phyloP scores from a whole-genome alignment of 2,329 filamentous ascomycete species.

The Nigrospora sphaerica region DNA sequence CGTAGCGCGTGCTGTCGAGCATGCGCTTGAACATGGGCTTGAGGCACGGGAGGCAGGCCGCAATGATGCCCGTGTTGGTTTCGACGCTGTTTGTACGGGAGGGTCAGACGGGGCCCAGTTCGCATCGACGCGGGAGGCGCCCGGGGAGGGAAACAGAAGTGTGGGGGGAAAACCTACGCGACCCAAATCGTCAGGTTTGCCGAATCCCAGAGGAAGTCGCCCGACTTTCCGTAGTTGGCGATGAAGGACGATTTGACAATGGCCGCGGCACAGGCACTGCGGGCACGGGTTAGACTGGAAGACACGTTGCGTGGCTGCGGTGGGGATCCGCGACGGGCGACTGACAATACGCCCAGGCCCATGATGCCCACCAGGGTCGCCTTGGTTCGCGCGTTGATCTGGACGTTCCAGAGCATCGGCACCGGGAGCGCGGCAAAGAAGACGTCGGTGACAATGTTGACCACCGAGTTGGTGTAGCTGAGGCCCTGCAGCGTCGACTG shows the following conservation, averaged over 20 bases:
- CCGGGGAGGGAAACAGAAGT: not conserved
- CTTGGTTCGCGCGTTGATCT: slow-evolving; percentile 34
- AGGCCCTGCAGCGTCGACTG: slow-evolving; percentile 29
- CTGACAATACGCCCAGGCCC: slow-evolving; percentile 32
- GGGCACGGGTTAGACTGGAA: no score
- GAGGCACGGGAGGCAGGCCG: slow-evolving; percentile 25
- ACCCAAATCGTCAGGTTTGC: slow-evolving; percentile 41
- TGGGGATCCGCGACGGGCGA: no score
- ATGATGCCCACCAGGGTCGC: slow-evolving; percentile 31
- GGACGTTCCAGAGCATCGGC: slow-evolving; percentile 29
- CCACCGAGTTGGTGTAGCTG: slow-evolving; percentile 30
- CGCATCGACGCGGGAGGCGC: not conserved
- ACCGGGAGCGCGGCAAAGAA: slow-evolving; percentile 31
- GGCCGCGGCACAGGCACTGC: slow-evolving; percentile 28
- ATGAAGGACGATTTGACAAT: slow-evolving; percentile 33
- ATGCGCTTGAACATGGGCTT: slow-evolving; percentile 26
- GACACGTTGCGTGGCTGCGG: no score
- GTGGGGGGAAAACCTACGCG: slow-evolving; percentile 13
- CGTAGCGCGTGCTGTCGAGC: slow-evolving; percentile 21
- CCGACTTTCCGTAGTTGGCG: slow-evolving; percentile 27
- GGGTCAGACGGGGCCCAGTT: not conserved
- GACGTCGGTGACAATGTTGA: slow-evolving; percentile 28
- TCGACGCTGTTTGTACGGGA: slow-evolving; percentile 14
- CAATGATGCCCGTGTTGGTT: slow-evolving; percentile 29
- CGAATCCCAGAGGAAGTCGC: slow-evolving; percentile 36